Base-by-base conservation (phyloP, 768 basidiomycete species). In the Boletus reticulatus region DNA sequence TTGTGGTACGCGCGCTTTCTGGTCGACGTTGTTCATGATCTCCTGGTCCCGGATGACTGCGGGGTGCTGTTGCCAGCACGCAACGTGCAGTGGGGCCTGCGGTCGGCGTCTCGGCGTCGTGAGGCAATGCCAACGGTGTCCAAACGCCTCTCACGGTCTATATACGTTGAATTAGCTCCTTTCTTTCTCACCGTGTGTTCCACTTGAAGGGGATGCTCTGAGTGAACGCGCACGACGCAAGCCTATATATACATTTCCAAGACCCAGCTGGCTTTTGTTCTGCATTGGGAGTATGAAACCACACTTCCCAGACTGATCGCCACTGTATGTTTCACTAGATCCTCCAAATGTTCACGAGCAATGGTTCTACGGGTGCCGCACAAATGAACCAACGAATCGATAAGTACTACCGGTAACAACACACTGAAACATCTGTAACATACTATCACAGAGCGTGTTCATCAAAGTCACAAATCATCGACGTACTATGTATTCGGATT, bases 1-100 rank as follows among this genome's bases (percentile, higher is more conserved):
- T 55, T 84, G 82, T 29, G 83, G 82, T 52, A 66, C 55, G 71
- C 66, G 72, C 27, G 52, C 70, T 48, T 38, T 58, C 57, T 62
- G 72, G 72, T 71, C 64, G 52, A 58, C 39, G 62, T 58, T 59
- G 22, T 71, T 58, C 70, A 68, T 70, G 60, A 48, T 63, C 43
- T 52, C 57, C 22, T 55, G 34, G 29, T 29, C 29, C 29, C 8
- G 29, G 54, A 53, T 45, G 7, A 53, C 56, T 62, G 66, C 60
- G 59, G 52, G 49, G 36, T 62, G 66, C 57, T 46, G 58, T 48
- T 58, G 44, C 64, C 58, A 66, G 62, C 58, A 59, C 60, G 55
- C 67, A 55, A 52, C 53, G 51, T 60, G 52, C 58, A 48, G 55
- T 66, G 50, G 8, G 34, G 37, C 53, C 34, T 48, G 57, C 52